A percentile compares a stretch with the other conserved stretches of the same genome.
phyloP scores from a whole-genome alignment of 2,329 filamentous ascomycete species.

The Corniculantispora saksenae region DNA sequence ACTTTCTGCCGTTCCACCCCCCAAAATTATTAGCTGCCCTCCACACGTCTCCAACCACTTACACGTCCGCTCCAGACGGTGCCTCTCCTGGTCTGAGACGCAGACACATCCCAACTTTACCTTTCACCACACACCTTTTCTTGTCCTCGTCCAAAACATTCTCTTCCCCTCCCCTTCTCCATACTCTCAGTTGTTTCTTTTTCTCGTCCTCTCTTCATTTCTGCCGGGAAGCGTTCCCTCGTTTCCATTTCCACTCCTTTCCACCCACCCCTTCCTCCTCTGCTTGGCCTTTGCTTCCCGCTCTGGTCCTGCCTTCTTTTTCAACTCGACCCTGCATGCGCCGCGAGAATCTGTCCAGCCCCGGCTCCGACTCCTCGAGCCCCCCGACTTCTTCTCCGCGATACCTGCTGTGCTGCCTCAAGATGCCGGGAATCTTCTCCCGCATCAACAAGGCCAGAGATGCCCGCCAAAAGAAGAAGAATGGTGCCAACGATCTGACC shows the following conservation, averaged over 20 bases:
- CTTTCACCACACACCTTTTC: neutral
- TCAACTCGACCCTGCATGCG: slow-evolving; percentile 10
- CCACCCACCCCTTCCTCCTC: neutral
- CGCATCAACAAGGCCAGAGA: slow-evolving; percentile 55
- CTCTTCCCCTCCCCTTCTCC: neutral
- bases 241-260: no score
- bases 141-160: neutral
- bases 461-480: slow-evolving; percentile 71
- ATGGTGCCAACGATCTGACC: slow-evolving; percentile 49
- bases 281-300: neutral
- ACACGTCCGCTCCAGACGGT: slow-evolving; percentile 4
- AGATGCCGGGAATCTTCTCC: slow-evolving; percentile 61
- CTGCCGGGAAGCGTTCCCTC: neutral
- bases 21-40: neutral
- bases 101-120: slow-evolving; percentile 8
- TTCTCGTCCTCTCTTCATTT: neutral
- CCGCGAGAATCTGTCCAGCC: slow-evolving; percentile 2
- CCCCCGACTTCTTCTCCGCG: neutral
- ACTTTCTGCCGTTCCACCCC: neutral
- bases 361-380: slow-evolving; percentile 2
- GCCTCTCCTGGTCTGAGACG: slow-evolving; percentile 12
- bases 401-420: slow-evolving; percentile 25
- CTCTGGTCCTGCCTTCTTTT: neutral
- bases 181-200: neutral
- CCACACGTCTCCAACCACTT: slow-evolving; percentile 17